Conservation (phyloP, 345 rosid genomes). For the Anastatica hierochuntica region DNA sequence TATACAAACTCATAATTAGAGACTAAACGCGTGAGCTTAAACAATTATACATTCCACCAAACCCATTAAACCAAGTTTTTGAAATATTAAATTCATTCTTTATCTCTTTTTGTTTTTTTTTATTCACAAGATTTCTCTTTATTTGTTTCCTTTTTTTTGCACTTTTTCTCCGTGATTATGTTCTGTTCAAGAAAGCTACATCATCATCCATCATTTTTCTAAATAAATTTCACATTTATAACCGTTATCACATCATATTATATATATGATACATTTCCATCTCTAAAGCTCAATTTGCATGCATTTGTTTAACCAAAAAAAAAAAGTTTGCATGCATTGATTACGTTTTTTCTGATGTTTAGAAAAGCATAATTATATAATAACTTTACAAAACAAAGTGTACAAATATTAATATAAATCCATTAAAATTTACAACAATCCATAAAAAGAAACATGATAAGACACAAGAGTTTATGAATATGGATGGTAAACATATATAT, state of each 20-base stretch:
- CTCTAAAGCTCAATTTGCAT: conserved; percentile 10
- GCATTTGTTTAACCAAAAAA: too few relatives aligned
- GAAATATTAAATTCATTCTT: neutral
- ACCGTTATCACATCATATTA: too few relatives aligned
- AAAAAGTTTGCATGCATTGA: neutral
- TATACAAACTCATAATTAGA: too few relatives aligned
- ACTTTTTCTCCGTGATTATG: conserved; percentile 21
- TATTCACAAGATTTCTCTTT: conserved; percentile 10
- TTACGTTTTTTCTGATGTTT: neutral
- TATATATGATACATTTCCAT: neutral
- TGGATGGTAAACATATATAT: too few relatives aligned
- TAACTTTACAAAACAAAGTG: too few relatives aligned
- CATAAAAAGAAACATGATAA: too few relatives aligned
- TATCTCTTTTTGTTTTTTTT: neutral
- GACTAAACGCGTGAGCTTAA: too few relatives aligned
- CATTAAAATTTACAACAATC: too few relatives aligned
- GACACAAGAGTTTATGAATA: too few relatives aligned
- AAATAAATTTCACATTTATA: neutral
- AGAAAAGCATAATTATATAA: too few relatives aligned
- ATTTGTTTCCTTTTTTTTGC: neutral
- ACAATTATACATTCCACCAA: neutral
- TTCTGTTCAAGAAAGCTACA: conserved; percentile 11
- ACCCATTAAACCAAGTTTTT: neutral
- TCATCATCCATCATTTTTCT: neutral
- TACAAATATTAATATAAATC: too few relatives aligned